Evolutionary conservation across 2,329 filamentous ascomycete species (phyloP).

Genomic region (Aspergillus melleus): DNA sequence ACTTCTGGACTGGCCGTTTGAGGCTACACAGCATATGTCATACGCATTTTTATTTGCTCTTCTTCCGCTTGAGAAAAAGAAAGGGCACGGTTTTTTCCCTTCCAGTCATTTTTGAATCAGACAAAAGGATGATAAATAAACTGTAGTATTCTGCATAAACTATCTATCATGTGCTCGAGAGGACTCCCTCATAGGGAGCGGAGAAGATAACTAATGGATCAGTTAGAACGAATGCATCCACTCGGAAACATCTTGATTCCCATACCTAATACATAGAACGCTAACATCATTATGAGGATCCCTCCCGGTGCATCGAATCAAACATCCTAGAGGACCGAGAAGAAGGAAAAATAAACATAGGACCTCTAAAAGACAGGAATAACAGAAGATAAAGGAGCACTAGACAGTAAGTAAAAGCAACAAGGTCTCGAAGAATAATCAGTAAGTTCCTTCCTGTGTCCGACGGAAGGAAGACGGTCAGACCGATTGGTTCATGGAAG

Average conservation of each 20-base stretch:
- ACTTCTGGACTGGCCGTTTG: background rate
- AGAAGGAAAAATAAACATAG: background rate
- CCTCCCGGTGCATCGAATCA: background rate
- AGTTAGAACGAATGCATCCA: background rate
- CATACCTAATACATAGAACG: background rate
- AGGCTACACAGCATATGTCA: background rate
- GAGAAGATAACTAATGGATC: background rate
- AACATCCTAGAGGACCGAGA: background rate
- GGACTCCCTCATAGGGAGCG: no score
- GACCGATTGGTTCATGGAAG: conserved; percentile 1
- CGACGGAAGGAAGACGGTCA: background rate
- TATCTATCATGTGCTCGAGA: background rate
- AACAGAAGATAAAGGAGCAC: background rate
- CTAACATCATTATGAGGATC: background rate
- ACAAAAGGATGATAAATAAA: background rate
- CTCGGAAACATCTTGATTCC: background rate
- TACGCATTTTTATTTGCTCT: no score
- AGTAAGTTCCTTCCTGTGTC: background rate
- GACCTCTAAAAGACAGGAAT: background rate
- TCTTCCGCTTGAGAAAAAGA: no score
- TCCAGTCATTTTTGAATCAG: no score
- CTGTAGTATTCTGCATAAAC: background rate
- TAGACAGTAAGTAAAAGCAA: background rate
- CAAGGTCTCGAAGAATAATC: background rate
- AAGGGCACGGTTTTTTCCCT: no score